phyloP scores from a whole-genome alignment of 2,329 filamentous ascomycete genomes.

The Paecilomyces sp. region DNA sequence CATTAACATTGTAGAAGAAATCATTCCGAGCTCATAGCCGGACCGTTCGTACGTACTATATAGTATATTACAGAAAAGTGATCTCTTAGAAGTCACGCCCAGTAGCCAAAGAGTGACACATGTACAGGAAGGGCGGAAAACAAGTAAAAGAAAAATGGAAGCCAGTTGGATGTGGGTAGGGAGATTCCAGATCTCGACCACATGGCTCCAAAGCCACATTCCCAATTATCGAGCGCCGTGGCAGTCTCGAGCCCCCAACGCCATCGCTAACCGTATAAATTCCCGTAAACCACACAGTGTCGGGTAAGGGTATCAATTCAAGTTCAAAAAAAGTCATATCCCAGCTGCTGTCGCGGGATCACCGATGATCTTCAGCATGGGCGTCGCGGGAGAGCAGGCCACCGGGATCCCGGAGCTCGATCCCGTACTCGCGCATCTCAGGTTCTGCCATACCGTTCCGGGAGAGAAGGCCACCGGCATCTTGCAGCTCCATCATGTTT shows the following conservation, averaged over 20 bases:
- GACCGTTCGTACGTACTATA: neutral
- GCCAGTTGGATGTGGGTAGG: neutral
- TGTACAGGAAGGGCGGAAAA: neutral
- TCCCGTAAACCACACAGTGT: neutral
- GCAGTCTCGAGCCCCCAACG: neutral
- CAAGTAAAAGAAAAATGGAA: neutral
- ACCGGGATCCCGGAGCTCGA: neutral
- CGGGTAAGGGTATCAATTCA: neutral
- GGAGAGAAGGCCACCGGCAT: constrained; percentile 36
- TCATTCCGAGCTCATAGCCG: neutral
- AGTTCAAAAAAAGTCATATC: neutral
- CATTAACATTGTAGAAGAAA: neutral
- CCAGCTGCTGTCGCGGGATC: neutral
- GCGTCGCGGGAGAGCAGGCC: neutral
- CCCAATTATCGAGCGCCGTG: neutral
- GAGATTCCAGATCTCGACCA: neutral
- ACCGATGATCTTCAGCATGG: neutral
- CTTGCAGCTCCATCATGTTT: constrained; percentile 29
- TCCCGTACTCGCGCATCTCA: neutral
- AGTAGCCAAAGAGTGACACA: neutral
- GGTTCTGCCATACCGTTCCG: neutral
- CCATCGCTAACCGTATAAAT: constrained; percentile 1
- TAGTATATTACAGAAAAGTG: neutral
- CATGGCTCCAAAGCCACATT: neutral
- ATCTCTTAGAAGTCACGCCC: neutral